Base-by-base conservation (phyloP, 148 eudicot genomes). In the Vaccinium corymbosum region DNA sequence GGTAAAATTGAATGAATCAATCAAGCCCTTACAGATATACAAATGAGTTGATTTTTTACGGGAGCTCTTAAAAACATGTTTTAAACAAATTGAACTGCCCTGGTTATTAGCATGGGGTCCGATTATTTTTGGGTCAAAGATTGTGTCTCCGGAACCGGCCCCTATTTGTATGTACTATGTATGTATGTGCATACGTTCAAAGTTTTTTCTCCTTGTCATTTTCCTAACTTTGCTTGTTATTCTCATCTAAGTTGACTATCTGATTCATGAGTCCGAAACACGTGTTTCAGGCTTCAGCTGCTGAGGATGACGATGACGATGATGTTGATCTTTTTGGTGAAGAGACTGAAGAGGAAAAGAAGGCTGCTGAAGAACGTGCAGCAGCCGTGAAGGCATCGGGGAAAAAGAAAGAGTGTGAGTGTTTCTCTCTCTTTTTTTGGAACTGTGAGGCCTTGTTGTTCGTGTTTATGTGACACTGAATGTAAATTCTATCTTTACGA, bases 281-380 rank as follows among this genome's bases (percentile, higher is more conserved):
- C 71, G 42, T 32, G 8, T 70, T 84, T 55, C 85, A 92, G 98
- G 95, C 95, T 42, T 84, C 95, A 42, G 96, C 92, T 84, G 98
- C 91, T 79, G 97, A 84, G 48, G 98, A 92, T 25, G 98, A 94
- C 0, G 97, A 95, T 7, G 98, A 94, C 7, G 91, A 90, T 46
- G 98, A 96, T 88, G 92, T 96, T 19, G 98, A 96, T 87, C 92
- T 96, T 56, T 96, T 96, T 70, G 98, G 98, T 64, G 98, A 96
- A 80, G 98, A 96, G 90, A 96, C 98, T 6, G 98, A 96, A 83
- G 98, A 96, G 92, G 98, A 96, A 88, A 96, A 96, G 94, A 87
- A 87, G 61, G 98, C 97, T 80, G 92, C 98, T 76, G 98, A 93
- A 87, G 97, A 86, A 72, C 92, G 93, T 78, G 98, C 98, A 29